Percentiles rank a stretch among this genome's conserved stretches.
Conservation (phyloP, 148 eudicot genomes). For the Linanthus parryae region DNA sequence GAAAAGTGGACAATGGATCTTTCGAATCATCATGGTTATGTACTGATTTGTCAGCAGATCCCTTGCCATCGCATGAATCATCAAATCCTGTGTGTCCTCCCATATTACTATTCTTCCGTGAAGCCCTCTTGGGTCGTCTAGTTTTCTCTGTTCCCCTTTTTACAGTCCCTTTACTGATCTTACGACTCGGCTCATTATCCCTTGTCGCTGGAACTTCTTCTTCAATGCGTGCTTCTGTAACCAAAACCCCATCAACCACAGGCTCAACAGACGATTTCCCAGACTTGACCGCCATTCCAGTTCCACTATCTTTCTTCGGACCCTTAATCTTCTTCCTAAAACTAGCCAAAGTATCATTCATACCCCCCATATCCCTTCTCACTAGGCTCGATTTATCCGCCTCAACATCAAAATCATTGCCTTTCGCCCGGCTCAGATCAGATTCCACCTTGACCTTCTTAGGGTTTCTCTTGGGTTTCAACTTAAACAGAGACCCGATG, state of each 20-base stretch:
- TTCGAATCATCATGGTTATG: constrained; percentile 34
- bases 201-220: constrained; percentile 17
- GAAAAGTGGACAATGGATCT: constrained; percentile 61
- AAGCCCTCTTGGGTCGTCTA: constrained; percentile 24
- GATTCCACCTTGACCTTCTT: constrained; percentile 51
- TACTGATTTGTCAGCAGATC: constrained; percentile 12
- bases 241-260: constrained; percentile 19
- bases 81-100: constrained; percentile 8
- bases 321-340: constrained; percentile 87
- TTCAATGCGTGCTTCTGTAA: constrained; percentile 5
- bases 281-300: constrained; percentile 18
- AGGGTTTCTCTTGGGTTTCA: constrained; percentile 43
- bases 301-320: constrained; percentile 58
- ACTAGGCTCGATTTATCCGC: constrained; percentile 20
- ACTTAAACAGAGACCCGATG: constrained; percentile 62
- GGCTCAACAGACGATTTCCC: constrained; percentile 19
- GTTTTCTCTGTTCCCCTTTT: constrained; percentile 20
- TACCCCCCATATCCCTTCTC: constrained; percentile 54
- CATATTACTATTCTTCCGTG: constrained; percentile 14
- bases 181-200: constrained; percentile 18
- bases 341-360: constrained; percentile 91
- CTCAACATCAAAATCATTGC: constrained; percentile 22
- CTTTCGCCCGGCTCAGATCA: constrained; percentile 30
- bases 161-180: constrained; percentile 10
- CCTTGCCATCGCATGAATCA: constrained; percentile 14